phyloP scores from a whole-genome alignment of 768 basidiomycete species.

The Leccinum truebloodii region DNA sequence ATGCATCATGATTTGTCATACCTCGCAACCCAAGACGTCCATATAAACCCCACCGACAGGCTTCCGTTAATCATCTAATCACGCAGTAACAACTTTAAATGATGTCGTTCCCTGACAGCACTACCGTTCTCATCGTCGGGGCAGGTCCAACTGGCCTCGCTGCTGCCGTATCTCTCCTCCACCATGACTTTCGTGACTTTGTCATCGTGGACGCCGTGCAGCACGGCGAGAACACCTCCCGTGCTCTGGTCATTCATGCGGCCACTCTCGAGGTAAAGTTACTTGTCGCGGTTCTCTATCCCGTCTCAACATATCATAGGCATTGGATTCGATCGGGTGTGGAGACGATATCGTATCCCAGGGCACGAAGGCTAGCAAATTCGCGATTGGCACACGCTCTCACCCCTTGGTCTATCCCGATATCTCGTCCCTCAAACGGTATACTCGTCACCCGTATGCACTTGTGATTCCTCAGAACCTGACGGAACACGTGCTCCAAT shows the following conservation, averaged over 20 bases:
- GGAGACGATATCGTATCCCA: slow-evolving; percentile 40
- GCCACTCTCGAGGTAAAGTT: slow-evolving; percentile 50
- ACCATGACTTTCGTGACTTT: not conserved
- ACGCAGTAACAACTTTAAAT: not conserved
- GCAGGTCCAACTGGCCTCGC: not conserved
- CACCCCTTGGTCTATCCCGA: slow-evolving; percentile 29
- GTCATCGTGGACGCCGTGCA: not conserved
- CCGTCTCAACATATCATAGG: slow-evolving; percentile 29
- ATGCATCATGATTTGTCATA: not conserved
- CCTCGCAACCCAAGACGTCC: not conserved
- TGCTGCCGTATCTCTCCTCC: not conserved
- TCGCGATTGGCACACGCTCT: slow-evolving; percentile 36
- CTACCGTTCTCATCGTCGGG: not conserved
- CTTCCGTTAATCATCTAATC: not conserved
- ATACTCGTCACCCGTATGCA: slow-evolving; percentile 48
- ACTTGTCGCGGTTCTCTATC: not conserved
- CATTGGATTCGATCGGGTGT: slow-evolving; percentile 45
- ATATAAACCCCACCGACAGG: not conserved
- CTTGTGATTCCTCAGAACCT: slow-evolving; percentile 46
- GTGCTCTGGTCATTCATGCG: slow-evolving; percentile 52
- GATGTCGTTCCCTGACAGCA: not conserved
- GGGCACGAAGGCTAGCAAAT: slow-evolving; percentile 34
- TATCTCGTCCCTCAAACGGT: slow-evolving; percentile 36
- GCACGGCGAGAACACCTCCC: slow-evolving; percentile 38
- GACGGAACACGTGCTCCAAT: slow-evolving; percentile 43